phyloP scores from a whole-genome alignment of 768 basidiomycete genomes.

The Leucocoprinus leucothites region DNA sequence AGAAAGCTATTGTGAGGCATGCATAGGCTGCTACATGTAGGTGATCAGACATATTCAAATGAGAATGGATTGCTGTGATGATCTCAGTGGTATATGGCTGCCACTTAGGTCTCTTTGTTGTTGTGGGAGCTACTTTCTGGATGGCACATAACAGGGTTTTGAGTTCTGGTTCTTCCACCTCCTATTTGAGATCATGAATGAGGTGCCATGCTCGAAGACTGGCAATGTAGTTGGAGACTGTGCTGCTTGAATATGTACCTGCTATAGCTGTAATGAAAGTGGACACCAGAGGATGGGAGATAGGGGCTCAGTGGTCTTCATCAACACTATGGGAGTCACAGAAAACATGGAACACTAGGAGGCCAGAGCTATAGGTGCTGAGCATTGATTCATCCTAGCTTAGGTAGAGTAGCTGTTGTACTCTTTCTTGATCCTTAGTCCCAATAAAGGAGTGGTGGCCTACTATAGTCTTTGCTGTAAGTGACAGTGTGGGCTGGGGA shows the following conservation, averaged over 20 bases:
- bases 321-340: conserved; percentile 25
- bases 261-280: conserved; percentile 23
- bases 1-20: conserved; percentile 25
- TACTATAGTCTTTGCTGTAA: not conserved
- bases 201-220: conserved; percentile 33
- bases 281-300: conserved; percentile 18
- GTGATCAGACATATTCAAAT: conserved; percentile 16
- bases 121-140: conserved; percentile 11
- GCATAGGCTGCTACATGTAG: conserved; percentile 25
- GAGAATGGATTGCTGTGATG: conserved; percentile 5
- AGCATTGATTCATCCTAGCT: conserved; percentile 23
- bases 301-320: conserved; percentile 25
- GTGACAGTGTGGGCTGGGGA: not conserved
- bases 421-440: too few relatives aligned
- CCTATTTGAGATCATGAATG: conserved; percentile 22
- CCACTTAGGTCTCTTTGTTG: conserved; percentile 13
- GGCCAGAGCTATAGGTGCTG: conserved; percentile 28
- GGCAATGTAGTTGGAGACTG: conserved; percentile 20
- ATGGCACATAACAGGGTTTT: conserved; percentile 12
- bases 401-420: not conserved
- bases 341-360: conserved; percentile 31
- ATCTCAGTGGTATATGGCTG: conserved; percentile 14
- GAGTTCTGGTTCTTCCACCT: conserved; percentile 3
- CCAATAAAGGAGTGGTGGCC: too few relatives aligned
- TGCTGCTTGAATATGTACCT: conserved; percentile 16